phyloP scores from a whole-genome alignment of 2,329 filamentous ascomycete species.

The Ceratocystis harringtonii region DNA sequence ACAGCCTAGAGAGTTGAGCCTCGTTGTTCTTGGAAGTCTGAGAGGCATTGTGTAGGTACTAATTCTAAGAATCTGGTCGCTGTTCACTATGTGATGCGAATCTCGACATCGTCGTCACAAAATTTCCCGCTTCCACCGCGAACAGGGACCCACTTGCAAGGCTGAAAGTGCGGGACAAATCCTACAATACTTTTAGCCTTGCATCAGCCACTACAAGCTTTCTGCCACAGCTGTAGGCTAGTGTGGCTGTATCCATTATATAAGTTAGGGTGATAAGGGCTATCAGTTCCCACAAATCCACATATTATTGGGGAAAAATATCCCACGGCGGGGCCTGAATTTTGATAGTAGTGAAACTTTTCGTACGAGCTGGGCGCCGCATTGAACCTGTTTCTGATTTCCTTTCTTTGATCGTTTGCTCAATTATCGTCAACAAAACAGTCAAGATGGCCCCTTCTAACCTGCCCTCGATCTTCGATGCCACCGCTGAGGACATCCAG shows the following conservation, averaged over 20 bases:
- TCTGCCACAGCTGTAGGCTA: not conserved
- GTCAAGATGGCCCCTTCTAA: conserved; percentile 89
- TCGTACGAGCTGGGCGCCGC: conserved; percentile 26
- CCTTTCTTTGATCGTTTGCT: conserved; percentile 20
- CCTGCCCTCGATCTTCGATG: conserved; percentile 90
- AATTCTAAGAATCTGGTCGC: not conserved
- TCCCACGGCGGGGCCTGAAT: conserved; percentile 16
- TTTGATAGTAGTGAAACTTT: conserved; percentile 21
- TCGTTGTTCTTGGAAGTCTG: conserved; percentile 45
- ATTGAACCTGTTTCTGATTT: conserved; percentile 25
- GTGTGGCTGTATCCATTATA: conserved; percentile 1
- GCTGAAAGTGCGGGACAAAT: conserved; percentile 14
- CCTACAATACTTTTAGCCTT: conserved; percentile 6
- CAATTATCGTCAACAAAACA: conserved; percentile 27
- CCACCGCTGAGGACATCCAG: conserved; percentile 97
- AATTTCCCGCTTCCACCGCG: conserved; percentile 16
- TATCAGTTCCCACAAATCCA: conserved; percentile 24
- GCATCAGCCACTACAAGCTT: not conserved
- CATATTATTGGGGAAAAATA: conserved; percentile 6
- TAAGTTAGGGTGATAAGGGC: conserved; percentile 15
- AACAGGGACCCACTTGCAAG: conserved; percentile 13
- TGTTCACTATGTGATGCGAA: conserved; percentile 7
- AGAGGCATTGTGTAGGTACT: conserved; percentile 41
- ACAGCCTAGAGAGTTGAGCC: conserved; percentile 47
- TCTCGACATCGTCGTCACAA: conserved; percentile 11